These are phyloP conservation scores for Arthrobotrys iridis DNA, from an alignment of 2,329 filamentous ascomycete species.

Conservation along the genomic window DNA sequence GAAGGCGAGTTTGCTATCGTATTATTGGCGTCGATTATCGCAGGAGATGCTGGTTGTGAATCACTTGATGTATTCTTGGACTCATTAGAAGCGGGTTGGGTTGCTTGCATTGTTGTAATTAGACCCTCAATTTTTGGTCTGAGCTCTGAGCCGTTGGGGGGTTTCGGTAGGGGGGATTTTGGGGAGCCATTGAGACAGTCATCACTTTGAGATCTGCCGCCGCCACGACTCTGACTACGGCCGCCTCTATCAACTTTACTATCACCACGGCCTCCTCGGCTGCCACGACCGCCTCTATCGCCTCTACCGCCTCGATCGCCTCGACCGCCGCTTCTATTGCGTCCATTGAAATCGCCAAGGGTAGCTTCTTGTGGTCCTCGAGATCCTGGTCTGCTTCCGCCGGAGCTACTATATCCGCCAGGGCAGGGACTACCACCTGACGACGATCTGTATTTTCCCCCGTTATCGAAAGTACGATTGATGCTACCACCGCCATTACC, in stretches of 20 bases:
- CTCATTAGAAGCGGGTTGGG: neutral
- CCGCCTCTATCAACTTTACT: neutral
- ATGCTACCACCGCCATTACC: neutral
- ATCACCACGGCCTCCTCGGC: neutral
- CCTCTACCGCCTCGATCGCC: neutral
- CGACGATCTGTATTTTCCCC: constrained; percentile 23
- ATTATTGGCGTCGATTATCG: neutral
- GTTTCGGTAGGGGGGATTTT: too few relatives aligned
- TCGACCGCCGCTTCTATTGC: neutral
- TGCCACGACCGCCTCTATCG: neutral
- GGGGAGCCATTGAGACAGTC: neutral
- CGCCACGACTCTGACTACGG: constrained; percentile 3
- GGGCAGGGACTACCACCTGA: constrained; percentile 40
- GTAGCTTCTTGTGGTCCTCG: constrained; percentile 8
- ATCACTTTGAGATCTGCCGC: neutral
- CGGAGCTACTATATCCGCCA: constrained; percentile 34
- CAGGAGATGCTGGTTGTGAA: neutral
- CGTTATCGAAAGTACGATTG: neutral
- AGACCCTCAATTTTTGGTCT: neutral
- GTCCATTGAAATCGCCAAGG: neutral
- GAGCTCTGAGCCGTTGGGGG: neutral
- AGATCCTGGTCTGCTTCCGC: constrained; percentile 34
- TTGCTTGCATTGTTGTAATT: neutral
- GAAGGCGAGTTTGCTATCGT: neutral
- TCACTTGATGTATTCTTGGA: neutral